phyloP scores from a whole-genome alignment of 75 land plant genomes.

The Sequoia sempervirens region DNA sequence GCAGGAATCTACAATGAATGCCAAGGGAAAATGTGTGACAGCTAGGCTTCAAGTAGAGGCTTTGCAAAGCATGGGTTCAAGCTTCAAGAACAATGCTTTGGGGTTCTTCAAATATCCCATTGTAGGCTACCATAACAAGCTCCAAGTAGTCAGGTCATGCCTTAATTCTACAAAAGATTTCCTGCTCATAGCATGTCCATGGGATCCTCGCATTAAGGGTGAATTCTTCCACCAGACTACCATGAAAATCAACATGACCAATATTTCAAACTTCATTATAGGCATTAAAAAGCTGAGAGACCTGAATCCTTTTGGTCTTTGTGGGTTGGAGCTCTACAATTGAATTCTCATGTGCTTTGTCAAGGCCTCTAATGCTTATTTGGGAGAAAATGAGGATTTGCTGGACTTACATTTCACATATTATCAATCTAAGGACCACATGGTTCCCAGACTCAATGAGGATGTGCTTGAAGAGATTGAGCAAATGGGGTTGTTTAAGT shows the following conservation, averaged over 20 bases:
- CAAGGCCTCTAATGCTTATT: conserved; percentile 51
- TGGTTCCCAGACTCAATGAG: conserved; percentile 47
- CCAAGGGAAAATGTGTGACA: conserved; percentile 40
- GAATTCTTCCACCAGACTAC: conserved; percentile 61
- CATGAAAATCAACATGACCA: conserved; percentile 29
- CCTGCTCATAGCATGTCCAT: conserved; percentile 45
- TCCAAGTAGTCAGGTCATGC: conserved; percentile 53
- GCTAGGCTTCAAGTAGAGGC: conserved; percentile 19
- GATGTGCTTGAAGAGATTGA: conserved; percentile 78
- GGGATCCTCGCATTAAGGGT: conserved; percentile 65
- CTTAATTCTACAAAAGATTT: conserved; percentile 19
- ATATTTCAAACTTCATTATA: conserved; percentile 43
- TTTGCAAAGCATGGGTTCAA: conserved; percentile 15
- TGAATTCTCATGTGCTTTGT: conserved; percentile 76
- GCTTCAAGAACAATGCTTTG: conserved; percentile 51
- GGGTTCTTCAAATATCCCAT: conserved; percentile 55
- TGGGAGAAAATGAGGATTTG: conserved; percentile 53
- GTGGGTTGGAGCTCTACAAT: conserved; percentile 61
- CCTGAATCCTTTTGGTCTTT: conserved; percentile 35
- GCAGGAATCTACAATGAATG: conserved; percentile 27
- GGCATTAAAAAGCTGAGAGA: conserved; percentile 60
- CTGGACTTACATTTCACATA: conserved; percentile 65
- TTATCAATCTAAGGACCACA: conserved; percentile 45
- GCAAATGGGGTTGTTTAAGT: conserved; percentile 71
- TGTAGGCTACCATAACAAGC: conserved; percentile 53